Percentiles rank a stretch among this genome's conserved stretches.
Conservation (phyloP, 1,284 basidiomycete genomes). For the Pascua sp. region DNA sequence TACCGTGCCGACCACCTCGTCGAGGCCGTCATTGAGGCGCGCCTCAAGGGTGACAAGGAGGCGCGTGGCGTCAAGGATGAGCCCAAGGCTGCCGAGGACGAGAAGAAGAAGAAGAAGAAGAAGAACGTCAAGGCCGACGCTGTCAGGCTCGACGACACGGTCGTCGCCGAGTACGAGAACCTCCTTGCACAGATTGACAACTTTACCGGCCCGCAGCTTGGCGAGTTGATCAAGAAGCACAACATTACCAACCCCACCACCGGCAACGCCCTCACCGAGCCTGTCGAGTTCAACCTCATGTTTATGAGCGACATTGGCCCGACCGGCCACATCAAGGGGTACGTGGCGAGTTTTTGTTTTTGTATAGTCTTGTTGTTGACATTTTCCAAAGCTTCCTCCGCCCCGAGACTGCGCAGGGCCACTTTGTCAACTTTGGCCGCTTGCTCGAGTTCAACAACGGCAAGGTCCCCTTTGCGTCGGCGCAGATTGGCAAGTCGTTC, state of each 20-base stretch:
- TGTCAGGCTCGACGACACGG: constrained; percentile 72
- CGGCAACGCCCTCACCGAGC: constrained; percentile 85
- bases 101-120: constrained; percentile 77
- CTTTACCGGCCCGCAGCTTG: constrained; percentile 83
- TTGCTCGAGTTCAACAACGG: constrained; percentile 98
- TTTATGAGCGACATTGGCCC: constrained; percentile 96
- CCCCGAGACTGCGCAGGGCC: constrained; percentile 97
- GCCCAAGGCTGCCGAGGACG: constrained; percentile 57
- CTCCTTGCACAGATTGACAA: constrained; percentile 94
- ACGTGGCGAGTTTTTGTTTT: constrained; percentile 22
- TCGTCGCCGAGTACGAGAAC: constrained; percentile 73
- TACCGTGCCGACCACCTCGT: constrained; percentile 97
- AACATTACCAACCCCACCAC: constrained; percentile 88
- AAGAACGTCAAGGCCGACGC: constrained; percentile 72
- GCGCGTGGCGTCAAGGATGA: constrained; percentile 67
- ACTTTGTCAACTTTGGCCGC: constrained; percentile 98
- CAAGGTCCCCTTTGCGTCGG: constrained; percentile 91
- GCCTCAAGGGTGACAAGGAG: constrained; percentile 85
- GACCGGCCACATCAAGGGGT: constrained; percentile 95
- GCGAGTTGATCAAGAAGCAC: constrained; percentile 78
- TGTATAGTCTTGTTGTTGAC: background rate
- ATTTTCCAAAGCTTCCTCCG: constrained; percentile 71
- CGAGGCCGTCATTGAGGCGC: constrained; percentile 84
- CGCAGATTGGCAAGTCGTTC: constrained; percentile 94
- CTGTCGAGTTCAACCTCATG: constrained; percentile 98